phyloP scores from a whole-genome alignment of 306 rosid genomes.

The Medicago arabica region DNA sequence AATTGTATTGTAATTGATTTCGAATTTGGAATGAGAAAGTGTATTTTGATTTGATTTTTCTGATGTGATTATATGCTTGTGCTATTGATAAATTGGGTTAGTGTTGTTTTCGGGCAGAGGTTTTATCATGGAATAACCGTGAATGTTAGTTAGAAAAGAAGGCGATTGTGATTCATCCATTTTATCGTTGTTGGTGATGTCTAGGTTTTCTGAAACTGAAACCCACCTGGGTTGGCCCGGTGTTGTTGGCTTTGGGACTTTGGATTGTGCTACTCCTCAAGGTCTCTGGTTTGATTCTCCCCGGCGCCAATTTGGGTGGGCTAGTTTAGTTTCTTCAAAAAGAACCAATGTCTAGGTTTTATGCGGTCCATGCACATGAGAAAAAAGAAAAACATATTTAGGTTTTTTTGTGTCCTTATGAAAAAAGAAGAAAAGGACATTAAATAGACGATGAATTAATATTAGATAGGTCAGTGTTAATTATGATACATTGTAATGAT shows the following conservation, averaged over 20 bases:
- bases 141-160: background rate
- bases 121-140: conserved; percentile 12
- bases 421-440: background rate
- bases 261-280: no score
- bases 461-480: conserved; percentile 12
- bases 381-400: no score
- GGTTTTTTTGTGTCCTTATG: no score
- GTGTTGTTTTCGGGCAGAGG: background rate
- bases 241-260: no score
- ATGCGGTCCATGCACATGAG: no score
- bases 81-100: conserved; percentile 12
- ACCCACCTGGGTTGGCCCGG: no score
- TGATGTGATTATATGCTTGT: conserved; percentile 22
- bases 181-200: conserved; percentile 3
- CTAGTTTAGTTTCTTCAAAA: no score
- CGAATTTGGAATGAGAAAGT: conserved; percentile 22
- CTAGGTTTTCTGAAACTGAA: no score
- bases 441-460: conserved; percentile 1
- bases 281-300: no score
- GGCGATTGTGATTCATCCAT: background rate
- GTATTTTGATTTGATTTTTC: background rate
- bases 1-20: conserved; percentile 50
- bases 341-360: no score
- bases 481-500: background rate
- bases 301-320: no score